Evolutionary conservation across 2,329 filamentous ascomycete genomes (phyloP).

Genomic region (Trichoderma sp.): DNA sequence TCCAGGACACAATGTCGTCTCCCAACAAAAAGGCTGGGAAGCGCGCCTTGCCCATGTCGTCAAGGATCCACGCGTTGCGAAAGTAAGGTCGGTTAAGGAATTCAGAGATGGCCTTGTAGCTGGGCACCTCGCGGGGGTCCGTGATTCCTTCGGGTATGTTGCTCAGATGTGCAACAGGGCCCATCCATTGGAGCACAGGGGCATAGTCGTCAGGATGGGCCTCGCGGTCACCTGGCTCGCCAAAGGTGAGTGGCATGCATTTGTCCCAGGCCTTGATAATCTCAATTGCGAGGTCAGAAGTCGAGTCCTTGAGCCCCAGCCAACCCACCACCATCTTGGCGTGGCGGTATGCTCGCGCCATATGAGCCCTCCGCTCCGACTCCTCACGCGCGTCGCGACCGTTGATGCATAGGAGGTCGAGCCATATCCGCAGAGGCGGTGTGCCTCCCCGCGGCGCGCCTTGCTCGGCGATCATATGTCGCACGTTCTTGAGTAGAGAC

Average conservation of each 20-base stretch:
- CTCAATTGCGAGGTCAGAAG: slow-evolving; percentile 29
- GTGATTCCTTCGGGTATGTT: slow-evolving; percentile 25
- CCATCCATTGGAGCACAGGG: slow-evolving; percentile 32
- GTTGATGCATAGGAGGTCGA: slow-evolving; percentile 33
- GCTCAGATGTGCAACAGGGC: slow-evolving; percentile 27
- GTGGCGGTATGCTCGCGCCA: slow-evolving; percentile 31
- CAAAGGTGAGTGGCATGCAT: slow-evolving; percentile 33
- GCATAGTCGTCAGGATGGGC: slow-evolving; percentile 35
- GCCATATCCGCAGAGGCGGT: slow-evolving; percentile 30
- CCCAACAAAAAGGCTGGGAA: slow-evolving; percentile 34
- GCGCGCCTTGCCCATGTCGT: slow-evolving; percentile 35
- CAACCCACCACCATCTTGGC: slow-evolving; percentile 36
- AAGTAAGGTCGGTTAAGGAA: slow-evolving; percentile 35
- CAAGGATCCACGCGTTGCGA: slow-evolving; percentile 37
- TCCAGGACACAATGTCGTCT: slow-evolving; percentile 37
- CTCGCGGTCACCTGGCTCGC: slow-evolving; percentile 34
- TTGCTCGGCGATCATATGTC: slow-evolving; percentile 18
- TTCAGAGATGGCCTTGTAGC: slow-evolving; percentile 26
- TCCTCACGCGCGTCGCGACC: slow-evolving; percentile 29
- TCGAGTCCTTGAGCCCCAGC: slow-evolving; percentile 31
- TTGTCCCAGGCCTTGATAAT: slow-evolving; percentile 30
- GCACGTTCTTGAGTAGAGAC: slow-evolving; percentile 22
- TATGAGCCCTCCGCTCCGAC: slow-evolving; percentile 28
- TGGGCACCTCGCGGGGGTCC: slow-evolving; percentile 25
- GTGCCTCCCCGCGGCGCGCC: slow-evolving; percentile 4